These are phyloP conservation scores for Cichorium intybus DNA, from an alignment of 140 eudicot species.

Conservation along the genomic window DNA sequence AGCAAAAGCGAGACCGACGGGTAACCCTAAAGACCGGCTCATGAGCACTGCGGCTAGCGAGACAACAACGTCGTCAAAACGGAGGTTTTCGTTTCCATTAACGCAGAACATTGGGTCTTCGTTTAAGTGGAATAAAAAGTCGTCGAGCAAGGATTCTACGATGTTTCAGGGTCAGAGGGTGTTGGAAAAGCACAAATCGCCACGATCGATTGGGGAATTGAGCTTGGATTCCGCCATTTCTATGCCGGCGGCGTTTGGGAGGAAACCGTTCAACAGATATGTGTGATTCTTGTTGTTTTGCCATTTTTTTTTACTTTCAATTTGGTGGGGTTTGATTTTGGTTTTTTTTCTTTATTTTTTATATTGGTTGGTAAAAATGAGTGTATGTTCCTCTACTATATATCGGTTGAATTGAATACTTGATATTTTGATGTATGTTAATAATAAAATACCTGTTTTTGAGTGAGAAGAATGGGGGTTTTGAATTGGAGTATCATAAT, in stretches of 20 bases:
- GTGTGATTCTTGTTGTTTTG: conserved; percentile 55
- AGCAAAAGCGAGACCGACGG: conserved; percentile 67
- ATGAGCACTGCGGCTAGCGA: conserved; percentile 55
- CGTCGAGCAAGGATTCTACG: conserved; percentile 45
- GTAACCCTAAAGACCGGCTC: conserved; percentile 57
- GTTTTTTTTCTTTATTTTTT: background rate
- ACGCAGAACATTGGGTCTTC: conserved; percentile 63
- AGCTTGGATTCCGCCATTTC: conserved; percentile 82
- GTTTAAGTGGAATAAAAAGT: conserved; percentile 75
- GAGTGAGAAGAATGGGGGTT: conserved; percentile 10
- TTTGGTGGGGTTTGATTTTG: conserved; percentile 15
- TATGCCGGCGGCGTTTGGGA: conserved; percentile 81
- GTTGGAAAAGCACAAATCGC: conserved; percentile 50
- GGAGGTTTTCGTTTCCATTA: conserved; percentile 75
- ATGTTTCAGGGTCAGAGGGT: conserved; percentile 36
- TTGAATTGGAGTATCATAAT: background rate
- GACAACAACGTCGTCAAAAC: conserved; percentile 47
- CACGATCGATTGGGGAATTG: conserved; percentile 60
- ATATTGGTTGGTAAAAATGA: conserved; percentile 15
- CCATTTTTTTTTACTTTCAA: background rate
- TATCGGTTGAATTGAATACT: conserved; percentile 33
- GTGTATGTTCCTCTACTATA: conserved; percentile 32
- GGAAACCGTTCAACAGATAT: conserved; percentile 92
- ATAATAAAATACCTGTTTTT: conserved; percentile 21
- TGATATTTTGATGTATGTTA: conserved; percentile 39